phyloP scores from a whole-genome alignment of 495 filamentous ascomycete genomes.

The Trichoderma parareesei region DNA sequence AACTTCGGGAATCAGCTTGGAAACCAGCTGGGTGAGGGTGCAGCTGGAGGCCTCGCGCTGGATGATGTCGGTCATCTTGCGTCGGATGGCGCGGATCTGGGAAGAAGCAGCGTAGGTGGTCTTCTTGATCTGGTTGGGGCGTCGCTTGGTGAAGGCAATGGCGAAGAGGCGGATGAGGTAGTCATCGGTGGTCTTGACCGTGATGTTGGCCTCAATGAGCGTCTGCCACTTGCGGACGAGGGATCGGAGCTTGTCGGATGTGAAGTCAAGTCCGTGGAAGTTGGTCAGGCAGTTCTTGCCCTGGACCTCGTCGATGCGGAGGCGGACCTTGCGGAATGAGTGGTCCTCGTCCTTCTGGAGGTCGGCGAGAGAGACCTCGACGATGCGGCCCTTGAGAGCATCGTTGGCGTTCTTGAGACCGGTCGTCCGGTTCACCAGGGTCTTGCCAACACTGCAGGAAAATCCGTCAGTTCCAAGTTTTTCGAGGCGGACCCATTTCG shows the following conservation, averaged over 20 bases:
- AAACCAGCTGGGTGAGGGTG: slow-evolving; percentile 87
- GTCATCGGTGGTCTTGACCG: slow-evolving; percentile 98
- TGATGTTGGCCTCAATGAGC: slow-evolving; percentile 97
- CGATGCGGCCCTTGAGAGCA: slow-evolving; percentile 93
- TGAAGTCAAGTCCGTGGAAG: slow-evolving; percentile 99
- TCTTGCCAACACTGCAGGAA: slow-evolving; percentile 82
- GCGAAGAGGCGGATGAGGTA: slow-evolving; percentile 97
- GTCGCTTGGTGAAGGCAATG: slow-evolving; percentile 97
- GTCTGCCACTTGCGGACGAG: slow-evolving; percentile 99
- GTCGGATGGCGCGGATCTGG: slow-evolving; percentile 92
- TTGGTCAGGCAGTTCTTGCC: slow-evolving; percentile 99
- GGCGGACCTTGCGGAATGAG: slow-evolving; percentile 98
- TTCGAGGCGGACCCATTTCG: background rate
- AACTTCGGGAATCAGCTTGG: slow-evolving; percentile 97
- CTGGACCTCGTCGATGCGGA: slow-evolving; percentile 96
- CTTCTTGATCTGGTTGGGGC: slow-evolving; percentile 99
- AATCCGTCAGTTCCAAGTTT: slow-evolving; percentile 11
- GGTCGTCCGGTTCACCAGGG: slow-evolving; percentile 95
- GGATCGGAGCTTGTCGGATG: slow-evolving; percentile 97
- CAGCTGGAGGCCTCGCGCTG: slow-evolving; percentile 88
- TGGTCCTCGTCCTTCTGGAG: slow-evolving; percentile 99
- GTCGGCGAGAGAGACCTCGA: slow-evolving; percentile 98
- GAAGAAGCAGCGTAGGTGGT: slow-evolving; percentile 94
- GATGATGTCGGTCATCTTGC: slow-evolving; percentile 99
- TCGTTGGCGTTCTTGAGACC: slow-evolving; percentile 99